Conservation (phyloP, 345 rosid species). For the Gossypium raimondii region DNA sequence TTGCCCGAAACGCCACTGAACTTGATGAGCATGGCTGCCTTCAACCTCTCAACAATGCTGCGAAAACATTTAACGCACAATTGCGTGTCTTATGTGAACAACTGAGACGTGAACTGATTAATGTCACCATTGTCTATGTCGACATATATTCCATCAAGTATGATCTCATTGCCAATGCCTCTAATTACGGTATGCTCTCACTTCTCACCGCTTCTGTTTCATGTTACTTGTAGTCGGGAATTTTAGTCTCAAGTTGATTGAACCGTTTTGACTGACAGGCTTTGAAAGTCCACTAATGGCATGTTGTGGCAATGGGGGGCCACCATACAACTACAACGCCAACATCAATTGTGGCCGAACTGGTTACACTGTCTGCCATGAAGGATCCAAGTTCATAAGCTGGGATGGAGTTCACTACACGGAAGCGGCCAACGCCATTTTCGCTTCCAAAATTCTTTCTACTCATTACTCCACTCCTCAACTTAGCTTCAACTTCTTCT, state of each 20-base stretch:
- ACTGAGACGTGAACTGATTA: slow-evolving; percentile 37
- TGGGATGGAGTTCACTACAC: slow-evolving; percentile 82
- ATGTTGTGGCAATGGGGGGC: slow-evolving; percentile 56
- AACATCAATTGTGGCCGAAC: slow-evolving; percentile 38
- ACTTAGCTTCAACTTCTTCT: slow-evolving; percentile 40
- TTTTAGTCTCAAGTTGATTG: background rate
- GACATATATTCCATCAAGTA: slow-evolving; percentile 53
- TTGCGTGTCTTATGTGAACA: slow-evolving; percentile 35
- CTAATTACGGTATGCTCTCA: slow-evolving; percentile 34
- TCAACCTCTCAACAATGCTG: slow-evolving; percentile 44
- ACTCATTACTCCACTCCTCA: slow-evolving; percentile 47
- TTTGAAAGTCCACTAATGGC: slow-evolving; percentile 50
- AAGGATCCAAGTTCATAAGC: slow-evolving; percentile 34
- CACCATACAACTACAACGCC: slow-evolving; percentile 43
- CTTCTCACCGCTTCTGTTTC: background rate
- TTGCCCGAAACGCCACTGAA: slow-evolving; percentile 29
- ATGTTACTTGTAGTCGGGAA: background rate
- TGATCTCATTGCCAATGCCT: slow-evolving; percentile 40
- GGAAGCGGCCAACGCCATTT: slow-evolving; percentile 54
- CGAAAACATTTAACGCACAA: slow-evolving; percentile 45
- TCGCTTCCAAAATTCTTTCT: slow-evolving; percentile 40
- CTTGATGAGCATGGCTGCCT: slow-evolving; percentile 60
- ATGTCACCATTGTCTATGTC: slow-evolving; percentile 47
- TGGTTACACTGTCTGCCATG: slow-evolving; percentile 38
- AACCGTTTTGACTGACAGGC: slow-evolving; percentile 25